Base-by-base conservation (phyloP, 2,329 filamentous ascomycete species). In the Aspergillus uvarum region DNA sequence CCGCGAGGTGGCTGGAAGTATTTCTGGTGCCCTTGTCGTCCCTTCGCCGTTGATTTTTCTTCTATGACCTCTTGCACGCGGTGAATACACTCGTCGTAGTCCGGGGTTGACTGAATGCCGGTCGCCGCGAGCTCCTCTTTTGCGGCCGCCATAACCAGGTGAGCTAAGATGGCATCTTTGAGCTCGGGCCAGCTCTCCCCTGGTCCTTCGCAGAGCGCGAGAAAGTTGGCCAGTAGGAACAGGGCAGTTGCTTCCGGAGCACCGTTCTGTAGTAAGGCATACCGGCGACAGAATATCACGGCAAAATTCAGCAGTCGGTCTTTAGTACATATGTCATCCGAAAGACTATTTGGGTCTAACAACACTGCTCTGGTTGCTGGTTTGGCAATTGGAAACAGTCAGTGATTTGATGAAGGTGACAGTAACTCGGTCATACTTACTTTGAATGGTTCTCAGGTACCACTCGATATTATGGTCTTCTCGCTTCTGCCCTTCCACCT, bases 91-190 rank as follows among this genome's bases (percentile, higher is more conserved):
- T 79, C 74, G 26, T 75, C 70, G 22, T 81, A 71, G 61, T 22
- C 79, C 74, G 4, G 66, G 58, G 73, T 71, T n/a, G 69, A 54
- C 16, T n/a, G 68, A 4, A 68, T 69, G 7, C 76, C 77, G 54
- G 73, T 77, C 4, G 77, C 63, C 3, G 78, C 66, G 55, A 79
- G 79, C 58, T 82, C 80, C 68, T 85, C 82, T 4, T 83, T 62
- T 8, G 76, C 76, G 38, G 81, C 78, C 60, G 85, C 81, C 8
- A 81, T 65, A 75, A 85, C 81, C 59, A 82, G 81, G 16, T 77
- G 73, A 0, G 74, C 77, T 0, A 78, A 76, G 10, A 83, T 68
- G 22, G 80, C 72, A 65, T 81, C 77, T 11, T 74, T 69, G 6
- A 69, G 63, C 42, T 75, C 71, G 31, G 71, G 66, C 31, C 71